Evolutionary conservation across 2,329 filamentous ascomycete genomes (phyloP), one percentile per base, ranked within the genome.

Genomic region (Fusarium chlamydosporum): DNA sequence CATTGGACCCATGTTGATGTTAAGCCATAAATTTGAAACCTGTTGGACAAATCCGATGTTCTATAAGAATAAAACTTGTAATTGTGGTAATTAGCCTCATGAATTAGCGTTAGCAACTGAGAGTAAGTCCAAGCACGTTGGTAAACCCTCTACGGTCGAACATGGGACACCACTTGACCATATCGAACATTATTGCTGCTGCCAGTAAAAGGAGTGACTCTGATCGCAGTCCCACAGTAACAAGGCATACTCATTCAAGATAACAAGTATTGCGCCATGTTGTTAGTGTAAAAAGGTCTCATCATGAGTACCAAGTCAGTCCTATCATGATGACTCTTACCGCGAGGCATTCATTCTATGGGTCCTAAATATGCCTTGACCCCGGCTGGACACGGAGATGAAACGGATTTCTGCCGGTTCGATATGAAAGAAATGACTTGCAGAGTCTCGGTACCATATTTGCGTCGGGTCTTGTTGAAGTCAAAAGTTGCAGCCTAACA

Each of bases 241-340:
- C 4, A 46, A n/a, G 8, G 20, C 16, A 29, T 35, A 16, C 23
- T 18, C 7, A 6, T 26, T n/a, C 23, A 23, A 23, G 23, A 15
- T 27, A 5, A n/a, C 7, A 35, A 51, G 37, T 23, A 27, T 43
- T 16, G 13, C 8, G 16, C 27, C 15, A 37, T 57, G 33, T 34
- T 16, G 10, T 20, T 38, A 9, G 9, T 7, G 13, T 13, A 13
- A 12, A 20, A 23, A 16, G 15, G 46, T 23, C 48, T 26, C 57
- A 57, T 57, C 48, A 66, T 60, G 37, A 60, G 42, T 29, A n/a
- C n/a, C n/a, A n/a, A n/a, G 16, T 38, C 20, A 29, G 23, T 29
- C 34, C 62, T 46, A 51, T 65, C 34, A 66, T 65, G 61, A 53
- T 65, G 62, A 61, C 55, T 65, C 46, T 48, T 42, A 27, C 10